Conservation (phyloP, 75 land plant genomes). For the Ceratopteris richardii region DNA sequence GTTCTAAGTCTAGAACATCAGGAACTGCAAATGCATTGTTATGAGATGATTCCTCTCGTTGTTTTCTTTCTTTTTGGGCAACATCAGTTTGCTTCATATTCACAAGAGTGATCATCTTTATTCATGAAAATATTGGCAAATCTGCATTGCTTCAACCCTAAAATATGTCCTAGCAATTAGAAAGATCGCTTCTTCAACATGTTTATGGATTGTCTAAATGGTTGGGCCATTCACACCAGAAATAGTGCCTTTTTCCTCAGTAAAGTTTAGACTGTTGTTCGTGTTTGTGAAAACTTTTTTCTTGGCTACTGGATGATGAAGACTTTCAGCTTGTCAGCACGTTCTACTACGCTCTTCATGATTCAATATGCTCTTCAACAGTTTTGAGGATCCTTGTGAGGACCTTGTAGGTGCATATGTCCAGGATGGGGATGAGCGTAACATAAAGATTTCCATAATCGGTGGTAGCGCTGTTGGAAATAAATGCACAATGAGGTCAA, state of each 20-base stretch:
- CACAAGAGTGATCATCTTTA: constrained; percentile 70
- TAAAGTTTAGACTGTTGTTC: constrained; percentile 45
- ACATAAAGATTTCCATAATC: too few relatives aligned
- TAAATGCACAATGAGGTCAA: too few relatives aligned
- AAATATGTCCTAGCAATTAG: constrained; percentile 83
- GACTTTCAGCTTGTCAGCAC: constrained; percentile 84
- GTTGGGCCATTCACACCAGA: constrained; percentile 27
- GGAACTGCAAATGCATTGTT: constrained; percentile 13
- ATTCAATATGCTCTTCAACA: too few relatives aligned
- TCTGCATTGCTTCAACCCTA: constrained; percentile 82
- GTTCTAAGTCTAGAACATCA: constrained; percentile 6
- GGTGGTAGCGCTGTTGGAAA: too few relatives aligned
- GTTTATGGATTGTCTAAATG: constrained; percentile 32
- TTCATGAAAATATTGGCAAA: constrained; percentile 92
- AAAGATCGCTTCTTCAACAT: constrained; percentile 57
- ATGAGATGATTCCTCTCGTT: constrained; percentile 28
- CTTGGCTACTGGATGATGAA: constrained; percentile 65
- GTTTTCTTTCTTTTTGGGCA: constrained; percentile 19
- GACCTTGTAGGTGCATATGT: too few relatives aligned
- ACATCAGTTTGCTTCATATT: constrained; percentile 41
- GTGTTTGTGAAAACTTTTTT: constrained; percentile 60
- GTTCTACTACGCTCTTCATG: too few relatives aligned
- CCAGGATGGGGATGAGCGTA: too few relatives aligned
- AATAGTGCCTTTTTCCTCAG: constrained; percentile 24
- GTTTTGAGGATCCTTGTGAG: too few relatives aligned